Evolutionary conservation across 306 rosid species (phyloP).

Genomic region (Amphicarpaea edgeworthii): DNA sequence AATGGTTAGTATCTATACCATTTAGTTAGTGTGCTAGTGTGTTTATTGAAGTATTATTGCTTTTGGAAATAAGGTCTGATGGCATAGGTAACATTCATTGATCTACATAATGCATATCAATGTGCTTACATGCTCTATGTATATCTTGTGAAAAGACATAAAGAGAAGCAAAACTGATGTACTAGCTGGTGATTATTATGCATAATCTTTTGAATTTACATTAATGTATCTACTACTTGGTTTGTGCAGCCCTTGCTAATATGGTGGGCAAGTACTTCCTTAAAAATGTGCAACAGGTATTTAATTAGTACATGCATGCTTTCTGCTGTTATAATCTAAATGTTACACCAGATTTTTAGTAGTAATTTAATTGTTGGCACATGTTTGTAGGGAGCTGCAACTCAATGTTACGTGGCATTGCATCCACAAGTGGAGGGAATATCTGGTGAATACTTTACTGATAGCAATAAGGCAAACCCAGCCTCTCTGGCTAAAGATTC

Average conservation of each 20-base stretch:
- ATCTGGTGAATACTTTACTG: constrained; percentile 68
- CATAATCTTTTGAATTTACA: constrained; percentile 12
- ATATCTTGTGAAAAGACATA: constrained; percentile 6
- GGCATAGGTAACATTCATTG: constrained; percentile 20
- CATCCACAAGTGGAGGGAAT: constrained; percentile 76
- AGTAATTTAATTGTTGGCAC: constrained; percentile 40
- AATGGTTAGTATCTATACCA: constrained; percentile 55
- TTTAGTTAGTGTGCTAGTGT: constrained; percentile 1
- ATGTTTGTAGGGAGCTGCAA: constrained; percentile 78
- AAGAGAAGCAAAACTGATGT: constrained; percentile 20
- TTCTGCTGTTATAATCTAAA: constrained; percentile 8
- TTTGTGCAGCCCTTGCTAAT: constrained; percentile 61
- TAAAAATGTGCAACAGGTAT: constrained; percentile 77
- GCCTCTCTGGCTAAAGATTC: constrained; percentile 63
- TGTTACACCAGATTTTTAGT: constrained; percentile 31
- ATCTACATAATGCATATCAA: constrained; percentile 17
- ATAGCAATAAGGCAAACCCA: constrained; percentile 62
- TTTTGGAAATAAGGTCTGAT: neutral
- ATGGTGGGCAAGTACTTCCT: constrained; percentile 61
- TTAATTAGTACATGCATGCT: constrained; percentile 26
- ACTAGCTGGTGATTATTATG: constrained; percentile 20
- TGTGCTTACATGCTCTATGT: constrained; percentile 20
- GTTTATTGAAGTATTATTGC: constrained; percentile 16
- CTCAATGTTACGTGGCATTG: constrained; percentile 83
- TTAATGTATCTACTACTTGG: constrained; percentile 34